Conservation (phyloP, 1,284 basidiomycete genomes). For the Ustilago nuda region DNA sequence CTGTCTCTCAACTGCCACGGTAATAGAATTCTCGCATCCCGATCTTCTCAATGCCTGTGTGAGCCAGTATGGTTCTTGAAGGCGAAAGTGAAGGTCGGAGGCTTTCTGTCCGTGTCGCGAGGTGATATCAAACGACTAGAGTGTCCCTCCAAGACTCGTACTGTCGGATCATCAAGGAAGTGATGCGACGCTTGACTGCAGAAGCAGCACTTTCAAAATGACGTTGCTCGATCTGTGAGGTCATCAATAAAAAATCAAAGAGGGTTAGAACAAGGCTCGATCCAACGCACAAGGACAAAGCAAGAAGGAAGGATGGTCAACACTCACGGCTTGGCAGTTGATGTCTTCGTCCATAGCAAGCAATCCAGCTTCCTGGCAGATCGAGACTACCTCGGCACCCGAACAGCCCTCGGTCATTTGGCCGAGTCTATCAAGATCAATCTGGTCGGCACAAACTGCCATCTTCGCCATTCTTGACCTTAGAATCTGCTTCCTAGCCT, state of each 20-base stretch:
- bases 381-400: constrained; percentile 89
- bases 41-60: background rate
- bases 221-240: constrained; percentile 76
- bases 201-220: constrained; percentile 83
- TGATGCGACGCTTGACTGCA: constrained; percentile 84
- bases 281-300: background rate
- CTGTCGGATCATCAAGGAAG: constrained; percentile 75
- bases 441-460: constrained; percentile 77
- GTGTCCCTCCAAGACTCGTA: constrained; percentile 59
- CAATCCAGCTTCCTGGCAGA: constrained; percentile 96
- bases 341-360: constrained; percentile 88
- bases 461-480: constrained; percentile 81
- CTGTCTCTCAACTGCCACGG: constrained; percentile 16
- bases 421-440: constrained; percentile 81
- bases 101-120: background rate
- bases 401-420: constrained; percentile 84
- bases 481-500: constrained; percentile 85
- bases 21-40: constrained; percentile 4
- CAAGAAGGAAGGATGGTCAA: background rate
- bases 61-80: too few relatives aligned
- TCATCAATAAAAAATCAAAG: background rate
- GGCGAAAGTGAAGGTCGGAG: background rate
- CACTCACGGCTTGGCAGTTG: constrained; percentile 78
- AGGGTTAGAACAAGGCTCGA: background rate
- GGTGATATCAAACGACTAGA: constrained; percentile 28